Evolutionary conservation across 768 basidiomycete genomes (phyloP).

Genomic region (Panaeolus cyanescens): DNA sequence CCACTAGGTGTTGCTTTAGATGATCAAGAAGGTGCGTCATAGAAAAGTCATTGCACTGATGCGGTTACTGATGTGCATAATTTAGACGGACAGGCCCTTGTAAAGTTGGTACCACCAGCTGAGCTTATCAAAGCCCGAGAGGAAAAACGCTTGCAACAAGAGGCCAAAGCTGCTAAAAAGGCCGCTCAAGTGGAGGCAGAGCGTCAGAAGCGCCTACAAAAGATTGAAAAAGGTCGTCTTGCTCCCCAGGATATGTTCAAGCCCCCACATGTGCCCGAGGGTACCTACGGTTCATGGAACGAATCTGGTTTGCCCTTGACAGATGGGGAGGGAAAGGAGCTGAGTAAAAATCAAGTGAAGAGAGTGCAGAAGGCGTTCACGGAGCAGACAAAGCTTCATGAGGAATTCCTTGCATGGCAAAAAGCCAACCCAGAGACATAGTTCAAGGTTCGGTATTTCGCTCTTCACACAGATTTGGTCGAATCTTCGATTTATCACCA

Average conservation of each 20-base stretch:
- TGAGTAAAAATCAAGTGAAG: slow-evolving; percentile 82
- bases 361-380: slow-evolving; percentile 74
- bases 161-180: slow-evolving; percentile 81
- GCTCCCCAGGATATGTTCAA: slow-evolving; percentile 81
- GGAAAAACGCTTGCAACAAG: slow-evolving; percentile 76
- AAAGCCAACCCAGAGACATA: slow-evolving; percentile 17
- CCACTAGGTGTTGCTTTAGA: slow-evolving; percentile 96
- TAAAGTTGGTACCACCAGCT: slow-evolving; percentile 85
- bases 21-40: slow-evolving; percentile 83
- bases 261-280: slow-evolving; percentile 74
- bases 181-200: slow-evolving; percentile 66
- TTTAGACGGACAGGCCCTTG: slow-evolving; percentile 90
- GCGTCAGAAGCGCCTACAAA: slow-evolving; percentile 67
- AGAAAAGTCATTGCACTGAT: slow-evolving; percentile 2
- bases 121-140: slow-evolving; percentile 85
- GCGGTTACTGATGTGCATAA: slow-evolving; percentile 9
- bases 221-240: slow-evolving; percentile 83
- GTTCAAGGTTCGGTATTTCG: slow-evolving; percentile 3
- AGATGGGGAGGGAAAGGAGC: slow-evolving; percentile 81
- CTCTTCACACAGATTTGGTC: too few relatives aligned
- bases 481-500: slow-evolving; percentile 46
- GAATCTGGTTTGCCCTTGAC: slow-evolving; percentile 82
- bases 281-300: slow-evolving; percentile 82
- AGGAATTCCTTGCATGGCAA: slow-evolving; percentile 65
- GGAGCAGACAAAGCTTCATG: slow-evolving; percentile 76